Conservation (phyloP, 2,329 filamentous ascomycete genomes). For the Trichoderma atroviride region DNA sequence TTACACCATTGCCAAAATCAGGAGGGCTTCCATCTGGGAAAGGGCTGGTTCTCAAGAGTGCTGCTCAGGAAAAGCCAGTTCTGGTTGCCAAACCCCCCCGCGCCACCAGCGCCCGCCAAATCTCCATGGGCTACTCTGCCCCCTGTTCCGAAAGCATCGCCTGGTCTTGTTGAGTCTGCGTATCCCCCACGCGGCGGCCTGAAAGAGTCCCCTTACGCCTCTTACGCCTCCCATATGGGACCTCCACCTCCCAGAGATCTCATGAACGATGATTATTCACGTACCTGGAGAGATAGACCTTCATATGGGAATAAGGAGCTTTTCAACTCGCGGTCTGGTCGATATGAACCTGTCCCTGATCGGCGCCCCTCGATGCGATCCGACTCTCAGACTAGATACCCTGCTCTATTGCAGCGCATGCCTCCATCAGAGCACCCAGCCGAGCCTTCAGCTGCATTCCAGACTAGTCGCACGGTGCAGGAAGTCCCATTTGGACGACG, state of each 20-base stretch:
- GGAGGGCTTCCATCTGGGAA: conserved; percentile 56
- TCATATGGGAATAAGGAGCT: conserved; percentile 70
- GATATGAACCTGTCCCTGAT: conserved; percentile 86
- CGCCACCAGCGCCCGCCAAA: conserved; percentile 71
- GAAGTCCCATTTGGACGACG: conserved; percentile 72
- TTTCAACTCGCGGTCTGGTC: conserved; percentile 92
- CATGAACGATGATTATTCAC: conserved; percentile 89
- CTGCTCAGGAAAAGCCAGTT: conserved; percentile 67
- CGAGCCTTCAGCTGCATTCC: conserved; percentile 85
- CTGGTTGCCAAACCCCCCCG: conserved; percentile 71
- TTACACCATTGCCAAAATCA: conserved; percentile 48
- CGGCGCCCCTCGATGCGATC: conserved; percentile 69
- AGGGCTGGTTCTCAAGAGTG: conserved; percentile 67
- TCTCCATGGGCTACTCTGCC: conserved; percentile 91
- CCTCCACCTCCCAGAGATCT: conserved; percentile 71
- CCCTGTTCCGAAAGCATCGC: conserved; percentile 79
- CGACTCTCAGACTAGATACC: conserved; percentile 69
- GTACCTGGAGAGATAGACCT: conserved; percentile 76
- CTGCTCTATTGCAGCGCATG: conserved; percentile 77
- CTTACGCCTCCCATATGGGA: conserved; percentile 54
- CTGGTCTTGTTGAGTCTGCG: conserved; percentile 62
- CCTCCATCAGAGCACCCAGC: conserved; percentile 67
- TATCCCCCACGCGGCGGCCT: conserved; percentile 51
- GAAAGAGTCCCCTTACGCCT: conserved; percentile 56
- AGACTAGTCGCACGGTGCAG: conserved; percentile 70